Conservation (phyloP, 331 rosid species). For the Pyracantha coccinea region DNA sequence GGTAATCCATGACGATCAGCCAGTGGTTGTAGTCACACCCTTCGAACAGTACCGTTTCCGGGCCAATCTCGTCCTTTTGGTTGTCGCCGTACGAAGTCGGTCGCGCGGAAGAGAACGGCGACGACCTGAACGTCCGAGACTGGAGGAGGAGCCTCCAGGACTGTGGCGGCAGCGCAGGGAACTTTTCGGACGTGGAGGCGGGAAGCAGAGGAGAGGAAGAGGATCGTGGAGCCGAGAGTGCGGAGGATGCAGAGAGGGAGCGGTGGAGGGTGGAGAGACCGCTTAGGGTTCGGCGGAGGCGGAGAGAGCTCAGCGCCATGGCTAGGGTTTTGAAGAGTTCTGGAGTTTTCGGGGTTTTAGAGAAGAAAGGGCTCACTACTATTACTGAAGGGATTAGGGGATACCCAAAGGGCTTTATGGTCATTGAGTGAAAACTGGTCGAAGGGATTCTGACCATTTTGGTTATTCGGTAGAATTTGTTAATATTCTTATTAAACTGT, state of each 20-base stretch:
- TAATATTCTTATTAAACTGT: too few species aligned
- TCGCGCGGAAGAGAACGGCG: constrained; percentile 37
- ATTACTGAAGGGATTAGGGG: too few species aligned
- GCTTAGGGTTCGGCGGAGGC: constrained; percentile 29
- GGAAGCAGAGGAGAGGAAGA: constrained; percentile 6
- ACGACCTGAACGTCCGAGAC: constrained; percentile 37
- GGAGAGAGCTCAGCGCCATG: constrained; percentile 19
- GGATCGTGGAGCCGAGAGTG: not conserved
- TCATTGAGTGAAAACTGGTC: too few species aligned
- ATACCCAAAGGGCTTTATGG: too few species aligned
- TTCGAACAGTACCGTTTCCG: constrained; percentile 75
- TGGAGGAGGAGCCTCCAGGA: constrained; percentile 10
- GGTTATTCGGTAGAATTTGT: rapidly evolving
- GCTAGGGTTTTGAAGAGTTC: not conserved
- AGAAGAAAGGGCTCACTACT: not conserved
- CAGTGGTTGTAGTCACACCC: constrained; percentile 98
- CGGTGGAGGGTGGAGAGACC: constrained; percentile 28
- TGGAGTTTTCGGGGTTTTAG: not conserved
- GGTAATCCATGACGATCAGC: constrained; percentile 79
- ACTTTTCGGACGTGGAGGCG: not conserved
- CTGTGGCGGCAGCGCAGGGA: not conserved
- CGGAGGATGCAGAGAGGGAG: constrained; percentile 14
- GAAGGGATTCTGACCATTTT: too few species aligned
- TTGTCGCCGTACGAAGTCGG: constrained; percentile 4
- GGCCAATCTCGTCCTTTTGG: constrained; percentile 53